Conservation (phyloP, 352 stramenopile genomes). For the Pythium oligandrum region DNA sequence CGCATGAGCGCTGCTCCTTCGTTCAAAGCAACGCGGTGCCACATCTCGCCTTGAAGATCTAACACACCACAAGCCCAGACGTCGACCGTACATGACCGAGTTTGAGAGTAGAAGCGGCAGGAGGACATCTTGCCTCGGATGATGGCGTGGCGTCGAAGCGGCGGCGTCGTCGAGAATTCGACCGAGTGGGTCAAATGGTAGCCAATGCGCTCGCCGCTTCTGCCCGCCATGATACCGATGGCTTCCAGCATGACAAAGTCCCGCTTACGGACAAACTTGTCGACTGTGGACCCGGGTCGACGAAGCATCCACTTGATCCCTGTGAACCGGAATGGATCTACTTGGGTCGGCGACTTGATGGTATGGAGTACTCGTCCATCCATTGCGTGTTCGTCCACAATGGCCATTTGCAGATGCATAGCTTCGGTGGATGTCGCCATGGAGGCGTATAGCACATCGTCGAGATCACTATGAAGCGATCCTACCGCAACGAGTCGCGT, state of each 20-base stretch:
- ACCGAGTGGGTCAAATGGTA: constrained; percentile 21
- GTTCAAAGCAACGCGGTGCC: constrained; percentile 8
- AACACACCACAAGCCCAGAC: constrained; percentile 14
- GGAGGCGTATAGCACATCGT: constrained; percentile 19
- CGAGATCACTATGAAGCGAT: constrained; percentile 11
- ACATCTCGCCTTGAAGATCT: constrained; percentile 18
- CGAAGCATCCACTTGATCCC: constrained; percentile 22
- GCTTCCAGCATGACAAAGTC: constrained; percentile 23
- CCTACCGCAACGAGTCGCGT: constrained; percentile 11
- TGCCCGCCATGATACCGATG: constrained; percentile 11
- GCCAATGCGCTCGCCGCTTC: constrained; percentile 15
- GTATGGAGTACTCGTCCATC: constrained; percentile 19
- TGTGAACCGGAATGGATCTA: constrained; percentile 15
- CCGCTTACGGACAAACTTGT: constrained; percentile 11
- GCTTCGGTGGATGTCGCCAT: constrained; percentile 15
- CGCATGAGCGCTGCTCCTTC: constrained; percentile 7
- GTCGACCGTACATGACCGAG: constrained; percentile 14
- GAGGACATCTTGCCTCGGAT: constrained; percentile 20
- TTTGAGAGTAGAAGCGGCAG: constrained; percentile 16
- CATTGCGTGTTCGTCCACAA: constrained; percentile 6
- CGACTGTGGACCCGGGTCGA: constrained; percentile 3
- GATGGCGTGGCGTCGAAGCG: constrained; percentile 11
- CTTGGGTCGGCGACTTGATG: constrained; percentile 4
- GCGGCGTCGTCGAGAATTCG: constrained; percentile 18
- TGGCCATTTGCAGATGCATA: constrained; percentile 19